These are phyloP conservation scores for Diplodia seriata DNA, from an alignment of 2,329 filamentous ascomycete genomes.

Conservation along the genomic window DNA sequence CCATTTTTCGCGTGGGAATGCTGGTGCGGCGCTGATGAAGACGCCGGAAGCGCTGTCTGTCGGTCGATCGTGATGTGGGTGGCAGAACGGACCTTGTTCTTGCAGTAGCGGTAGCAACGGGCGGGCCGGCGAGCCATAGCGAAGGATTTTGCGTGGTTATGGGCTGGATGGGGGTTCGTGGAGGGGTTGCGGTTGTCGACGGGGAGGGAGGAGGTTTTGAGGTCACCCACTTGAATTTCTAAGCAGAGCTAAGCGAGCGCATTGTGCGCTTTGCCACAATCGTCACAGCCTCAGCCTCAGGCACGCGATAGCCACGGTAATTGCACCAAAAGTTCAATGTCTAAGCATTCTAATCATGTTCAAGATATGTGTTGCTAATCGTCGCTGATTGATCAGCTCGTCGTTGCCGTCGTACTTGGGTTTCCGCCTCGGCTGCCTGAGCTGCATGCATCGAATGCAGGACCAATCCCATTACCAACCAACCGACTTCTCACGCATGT, in stretches of 20 bases:
- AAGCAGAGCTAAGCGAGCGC: slow-evolving; percentile 31
- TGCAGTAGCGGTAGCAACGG: slow-evolving; percentile 99
- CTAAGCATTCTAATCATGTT: not conserved
- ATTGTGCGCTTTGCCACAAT: slow-evolving; percentile 32
- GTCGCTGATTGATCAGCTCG: not conserved
- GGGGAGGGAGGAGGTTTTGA: slow-evolving; percentile 32
- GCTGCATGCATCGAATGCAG: not conserved
- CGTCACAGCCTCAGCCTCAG: slow-evolving; percentile 21
- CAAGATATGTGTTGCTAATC: not conserved
- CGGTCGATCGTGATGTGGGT: slow-evolving; percentile 3
- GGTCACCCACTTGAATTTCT: slow-evolving; percentile 33
- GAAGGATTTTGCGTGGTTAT: slow-evolving; percentile 64
- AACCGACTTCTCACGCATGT: not conserved
- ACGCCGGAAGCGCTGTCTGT: not conserved
- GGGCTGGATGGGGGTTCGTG: slow-evolving; percentile 44
- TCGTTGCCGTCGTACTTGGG: not conserved
- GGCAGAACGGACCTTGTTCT: slow-evolving; percentile 87
- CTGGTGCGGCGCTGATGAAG: not conserved
- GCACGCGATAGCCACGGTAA: not conserved
- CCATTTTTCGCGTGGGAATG: not conserved
- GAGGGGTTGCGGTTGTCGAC: slow-evolving; percentile 18
- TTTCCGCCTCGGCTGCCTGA: not conserved
- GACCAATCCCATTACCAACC: not conserved
- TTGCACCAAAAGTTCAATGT: not conserved
- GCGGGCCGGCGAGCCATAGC: slow-evolving; percentile 99